Evolutionary conservation across 306 rosid species (phyloP), one percentile per base, ranked within the genome.

Genomic region (Senna siamea): DNA sequence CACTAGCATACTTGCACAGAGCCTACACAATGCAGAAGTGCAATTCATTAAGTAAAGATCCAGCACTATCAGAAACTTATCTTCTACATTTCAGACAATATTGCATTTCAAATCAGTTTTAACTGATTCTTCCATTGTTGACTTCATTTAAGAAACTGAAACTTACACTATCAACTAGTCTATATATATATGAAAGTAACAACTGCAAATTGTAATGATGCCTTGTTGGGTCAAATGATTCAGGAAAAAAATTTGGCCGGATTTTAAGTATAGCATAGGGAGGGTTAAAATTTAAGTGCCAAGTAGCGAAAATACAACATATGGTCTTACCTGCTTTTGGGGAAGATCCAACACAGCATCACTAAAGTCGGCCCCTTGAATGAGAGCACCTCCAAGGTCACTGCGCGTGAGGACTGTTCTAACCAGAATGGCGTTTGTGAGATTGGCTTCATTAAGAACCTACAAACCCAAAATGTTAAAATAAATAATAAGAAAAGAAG

Each of bases 381-480:
- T 87, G 15, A 85, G 48, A 56, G 97, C 94, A 40, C 96, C 95
- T 50, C 94, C 97, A 20, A 93, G 91, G 80, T 93, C 98, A 69
- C 98, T 91, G 9, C 97, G 92, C 4, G 98, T 93, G n/a, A 93
- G 90, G 59, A 93, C 98, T 5, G 98, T 83, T 82, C 98, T 84
- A 30, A 44, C 85, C 11, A 91, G 86, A 73, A 93, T 87, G 5
- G 96, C 97, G 59, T 91, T 84, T 11, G 89, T 93, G 35, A 93
- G 87, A 87, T 91, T 93, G 10, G 98, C 97, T 72, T 93, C 96
- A 67, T 93, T 91, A 32, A 93, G 86, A 66, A 93, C 97, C 98
- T 90, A 58, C 5, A 63, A 13, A 66, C 23, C 37, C 59, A 63
- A 70, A 28, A 61, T 66, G 37, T 20, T 46, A 54, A 65, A 37